Base-by-base conservation (phyloP, 257 asterid species). In the Nyctanthes arbortristis region DNA sequence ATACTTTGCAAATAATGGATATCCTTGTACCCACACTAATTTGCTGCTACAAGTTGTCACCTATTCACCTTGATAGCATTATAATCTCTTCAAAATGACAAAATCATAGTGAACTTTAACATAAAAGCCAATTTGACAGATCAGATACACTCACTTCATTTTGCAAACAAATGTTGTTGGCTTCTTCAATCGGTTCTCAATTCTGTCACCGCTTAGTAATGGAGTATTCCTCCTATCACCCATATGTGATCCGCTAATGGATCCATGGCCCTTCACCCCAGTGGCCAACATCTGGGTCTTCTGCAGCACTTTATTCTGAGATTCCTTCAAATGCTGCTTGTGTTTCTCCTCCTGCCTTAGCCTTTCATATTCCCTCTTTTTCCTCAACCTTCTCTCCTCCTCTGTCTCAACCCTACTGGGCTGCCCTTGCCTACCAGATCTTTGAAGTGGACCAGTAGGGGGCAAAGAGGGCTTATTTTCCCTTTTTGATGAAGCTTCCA, bases 81-180 rank as follows among this genome's bases (percentile, higher is more conserved):
- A 27, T 34, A 37, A 52, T 25, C 35, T 36, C 52, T 34, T 33
- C 40, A 30, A 67, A 65, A 65, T 67, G 14, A 34, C 43, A n/a
- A 52, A 64, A 32, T 14, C 56, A 75, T 65, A 40, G 5, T 37
- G 63, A 60, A 12, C n/a, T 56, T 25, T 29, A 37, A 67, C 18
- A 54, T 43, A 45, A 60, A 71, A 49, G 32, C 63, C 30, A 70
- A 73, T 58, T 64, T 61, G 60, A 71, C 20, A 75, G 30, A 39
- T 55, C 69, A 49, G 28, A 45, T 49, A 72, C 63, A 92, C 97
- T 89, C 80, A 94, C 99, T 91, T 91, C 82, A 94, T 71, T 88
- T 94, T 94, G 97, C 99, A 94, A 79, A 94, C 86, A 70, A 94
- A 94, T 4, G 97, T 89, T 10, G 99, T 91, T 4, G 99, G 99